A percentile compares a stretch with the other conserved stretches of the same genome.
phyloP scores from a whole-genome alignment of 495 filamentous ascomycete genomes.

The Penicillium ucsense region DNA sequence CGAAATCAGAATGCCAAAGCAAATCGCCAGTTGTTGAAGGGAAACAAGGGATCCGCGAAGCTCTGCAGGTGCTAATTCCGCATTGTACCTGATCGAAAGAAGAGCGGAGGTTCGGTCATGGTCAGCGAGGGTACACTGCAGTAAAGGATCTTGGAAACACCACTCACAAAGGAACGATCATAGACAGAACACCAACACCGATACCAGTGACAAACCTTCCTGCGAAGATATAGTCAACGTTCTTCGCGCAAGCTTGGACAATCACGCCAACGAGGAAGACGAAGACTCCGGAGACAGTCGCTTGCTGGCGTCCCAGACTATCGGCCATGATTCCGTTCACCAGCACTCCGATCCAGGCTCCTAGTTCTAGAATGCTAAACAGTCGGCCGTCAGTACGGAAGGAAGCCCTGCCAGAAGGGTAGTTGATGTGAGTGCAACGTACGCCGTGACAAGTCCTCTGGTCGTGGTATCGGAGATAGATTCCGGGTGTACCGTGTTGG shows the following conservation, averaged over 20 bases:
- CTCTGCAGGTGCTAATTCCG: conserved; percentile 56
- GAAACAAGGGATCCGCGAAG: conserved; percentile 63
- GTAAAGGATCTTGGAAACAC: not conserved
- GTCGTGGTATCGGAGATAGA: not conserved
- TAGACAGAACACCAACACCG: conserved; percentile 25
- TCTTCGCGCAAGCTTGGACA: conserved; percentile 54
- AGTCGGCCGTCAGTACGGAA: conserved; percentile 31
- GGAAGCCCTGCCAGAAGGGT: conserved; percentile 37
- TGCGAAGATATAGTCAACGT: conserved; percentile 52
- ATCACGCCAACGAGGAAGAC: conserved; percentile 72
- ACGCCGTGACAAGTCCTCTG: not conserved
- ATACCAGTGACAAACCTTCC: conserved; percentile 61
- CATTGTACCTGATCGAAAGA: not conserved
- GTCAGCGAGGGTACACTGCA: not conserved
- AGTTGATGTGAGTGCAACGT: not conserved
- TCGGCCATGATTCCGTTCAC: conserved; percentile 70
- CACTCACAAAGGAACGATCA: conserved; percentile 49
- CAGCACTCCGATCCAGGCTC: conserved; percentile 71
- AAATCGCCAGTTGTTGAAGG: conserved; percentile 61
- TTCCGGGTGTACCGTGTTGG: conserved; percentile 12
- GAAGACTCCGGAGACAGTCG: conserved; percentile 54
- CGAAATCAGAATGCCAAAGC: conserved; percentile 52
- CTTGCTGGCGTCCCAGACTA: conserved; percentile 60
- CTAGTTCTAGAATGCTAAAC: conserved; percentile 72
- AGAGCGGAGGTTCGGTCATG: not conserved